phyloP scores from a whole-genome alignment of 1,284 basidiomycete genomes.

The Malassezia brasiliensis region DNA sequence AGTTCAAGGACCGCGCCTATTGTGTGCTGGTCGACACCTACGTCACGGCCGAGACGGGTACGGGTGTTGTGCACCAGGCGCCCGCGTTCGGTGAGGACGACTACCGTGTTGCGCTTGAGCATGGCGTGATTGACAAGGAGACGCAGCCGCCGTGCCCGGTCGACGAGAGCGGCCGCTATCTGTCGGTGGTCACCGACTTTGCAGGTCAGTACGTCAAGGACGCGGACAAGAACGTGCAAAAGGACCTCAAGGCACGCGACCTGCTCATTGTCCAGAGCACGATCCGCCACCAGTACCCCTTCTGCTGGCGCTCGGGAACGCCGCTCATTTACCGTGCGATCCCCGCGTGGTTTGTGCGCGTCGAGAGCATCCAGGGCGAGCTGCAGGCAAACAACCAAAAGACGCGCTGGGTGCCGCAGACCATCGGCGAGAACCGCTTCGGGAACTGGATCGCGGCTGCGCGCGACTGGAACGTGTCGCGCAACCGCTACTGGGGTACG shows the following conservation, averaged over 20 bases:
- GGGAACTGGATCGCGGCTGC: constrained; percentile 96
- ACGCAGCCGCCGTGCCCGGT: constrained; percentile 94
- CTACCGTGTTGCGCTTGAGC: constrained; percentile 78
- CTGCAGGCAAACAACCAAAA: constrained; percentile 81
- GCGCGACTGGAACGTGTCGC: constrained; percentile 96
- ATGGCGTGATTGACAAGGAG: constrained; percentile 70
- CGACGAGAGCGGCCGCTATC: constrained; percentile 80
- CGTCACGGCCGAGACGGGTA: constrained; percentile 86
- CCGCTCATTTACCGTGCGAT: constrained; percentile 94
- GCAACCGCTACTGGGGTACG: constrained; percentile 98
- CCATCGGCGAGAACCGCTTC: constrained; percentile 82
- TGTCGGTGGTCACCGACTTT: constrained; percentile 79
- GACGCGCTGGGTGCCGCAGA: constrained; percentile 89
- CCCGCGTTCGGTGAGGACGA: constrained; percentile 99
- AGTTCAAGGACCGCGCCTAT: constrained; percentile 89
- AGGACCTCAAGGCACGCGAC: constrained; percentile 75
- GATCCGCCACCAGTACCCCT: constrained; percentile 85
- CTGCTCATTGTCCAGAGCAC: constrained; percentile 79
- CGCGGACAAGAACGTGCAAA: constrained; percentile 90
- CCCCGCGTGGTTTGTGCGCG: constrained; percentile 90
- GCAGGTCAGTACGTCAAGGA: constrained; percentile 84
- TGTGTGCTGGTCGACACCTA: constrained; percentile 81
- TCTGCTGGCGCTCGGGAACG: constrained; percentile 88
- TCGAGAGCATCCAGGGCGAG: constrained; percentile 71
- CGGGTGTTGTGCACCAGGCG: constrained; percentile 97